Evolutionary conservation across 2,329 filamentous ascomycete genomes (phyloP), one percentile per base, ranked within the genome.

Genomic region (Dichotomopilus funicola): DNA sequence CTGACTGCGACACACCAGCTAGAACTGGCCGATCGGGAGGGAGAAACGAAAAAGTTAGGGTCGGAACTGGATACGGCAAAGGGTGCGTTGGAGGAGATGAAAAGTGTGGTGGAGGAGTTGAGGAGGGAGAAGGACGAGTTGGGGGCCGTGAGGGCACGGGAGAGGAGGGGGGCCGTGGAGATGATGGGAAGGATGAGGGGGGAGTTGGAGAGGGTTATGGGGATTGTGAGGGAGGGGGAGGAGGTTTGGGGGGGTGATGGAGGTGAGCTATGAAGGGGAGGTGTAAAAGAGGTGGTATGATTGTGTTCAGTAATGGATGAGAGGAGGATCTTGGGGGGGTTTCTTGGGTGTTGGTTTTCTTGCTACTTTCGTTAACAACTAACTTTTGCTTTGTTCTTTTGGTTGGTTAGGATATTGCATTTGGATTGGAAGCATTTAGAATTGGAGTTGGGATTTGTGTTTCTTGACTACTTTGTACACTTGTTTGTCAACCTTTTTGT

Each of bases 151-250:
- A 79, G 78, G 27, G 71, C 69, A 4, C 69, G 70, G 12, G 76
- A 76, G 63, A 65, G 66, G 61, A 58, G 51, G 5, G 69, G 70
- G 12, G 76, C 77, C 2, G 71, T 70, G 63, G 67, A 65, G 5
- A 75, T 75, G 0, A 72, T 83, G 1, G 73, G 78, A 8, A 67
- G 70, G 5, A 76, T 84, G 72, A 75, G 74, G 67, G 73, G 67
- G 1, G 78, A 83, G 68, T 67, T 84, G 36, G 74, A 75, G 61
- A 63, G 74, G 4, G 76, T 78, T 0, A 61, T 79, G 61, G 63
- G 74, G 4, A 75, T 78, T 0, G 61, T 79, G 45, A 65, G 70
- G 47, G 75, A 77, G 70, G 76, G 77, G 57, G 67, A 72, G 51
- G 73, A 73, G 13, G 73, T 78, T 50, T 59, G 80, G 48, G 65